Base-by-base conservation (phyloP, 2,329 filamentous ascomycete species). In the Bipolaris victoriae region DNA sequence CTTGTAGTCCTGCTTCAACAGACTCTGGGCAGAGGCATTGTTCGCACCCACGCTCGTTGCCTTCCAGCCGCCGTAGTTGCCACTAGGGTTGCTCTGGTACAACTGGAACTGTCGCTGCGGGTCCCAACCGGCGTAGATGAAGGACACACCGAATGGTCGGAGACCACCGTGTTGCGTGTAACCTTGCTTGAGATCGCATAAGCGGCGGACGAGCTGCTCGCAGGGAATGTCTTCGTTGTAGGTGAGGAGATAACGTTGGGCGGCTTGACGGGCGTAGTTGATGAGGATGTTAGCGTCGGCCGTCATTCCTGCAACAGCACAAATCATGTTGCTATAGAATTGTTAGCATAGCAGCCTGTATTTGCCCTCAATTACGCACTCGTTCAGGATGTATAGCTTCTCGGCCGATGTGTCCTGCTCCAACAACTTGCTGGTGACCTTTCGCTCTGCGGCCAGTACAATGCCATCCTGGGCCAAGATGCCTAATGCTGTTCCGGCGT, bases 221-320 rank as follows among this genome's bases (percentile, higher is more conserved):
- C 95, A 99, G 58, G 95, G 95, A 65, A 99, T 99, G 77, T 99
- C 95, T 89, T 97, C 93, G 84, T 98, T 97, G 86, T 99, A 99
- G 72, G 94, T 99, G 67, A 97, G 88, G 77, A 99, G 94, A 82
- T 99, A 98, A 76, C 90, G 88, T 82, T 99, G 95, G 71, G 95
- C 95, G 72, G 91, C 90, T 86, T 97, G 92, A 71, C 95, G 92
- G 77, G 95, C 96, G 81, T 96, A 97, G 85, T 99, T 99, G 88
- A 99, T 99, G 78, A 99, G 92, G 79, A 99, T 99, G 84, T 99
- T 99, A 79, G 95, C 95, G 77, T 99, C 95, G 74, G 95, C 95
- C 44, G 93, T 99, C 94, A 99, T 98, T 76, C 95, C 95, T 71
- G 95, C 95, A 59, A 99, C 95, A 61, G 95, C 95, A 80, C 93